phyloP scores from a whole-genome alignment of 192 early-diverging fungal species.

The Phycomyces blakesleeanus region DNA sequence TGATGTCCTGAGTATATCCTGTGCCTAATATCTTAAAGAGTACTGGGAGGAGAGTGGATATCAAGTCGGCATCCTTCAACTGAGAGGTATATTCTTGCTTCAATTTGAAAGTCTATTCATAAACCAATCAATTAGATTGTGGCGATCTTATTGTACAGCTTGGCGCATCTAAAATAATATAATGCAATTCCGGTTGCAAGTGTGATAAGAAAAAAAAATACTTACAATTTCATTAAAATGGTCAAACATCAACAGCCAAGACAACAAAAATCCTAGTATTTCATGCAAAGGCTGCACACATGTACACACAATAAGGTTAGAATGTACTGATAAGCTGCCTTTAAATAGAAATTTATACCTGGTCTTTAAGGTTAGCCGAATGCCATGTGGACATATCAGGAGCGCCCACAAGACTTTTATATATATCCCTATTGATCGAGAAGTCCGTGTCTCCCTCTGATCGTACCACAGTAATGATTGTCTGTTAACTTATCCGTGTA shows the following conservation, averaged over 20 bases:
- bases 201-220: neutral
- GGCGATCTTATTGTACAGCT: too few relatives aligned
- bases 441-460: slow-evolving; percentile 7
- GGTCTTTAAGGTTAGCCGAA: slow-evolving; percentile 15
- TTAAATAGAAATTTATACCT: slow-evolving; percentile 5
- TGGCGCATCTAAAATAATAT: too few relatives aligned
- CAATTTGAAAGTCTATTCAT: slow-evolving; percentile 59
- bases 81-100: slow-evolving; percentile 53
- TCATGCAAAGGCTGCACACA: slow-evolving; percentile 29
- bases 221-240: slow-evolving; percentile 76
- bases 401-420: neutral
- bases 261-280: slow-evolving; percentile 62
- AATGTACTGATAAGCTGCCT: too few relatives aligned
- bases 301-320: neutral
- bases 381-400: slow-evolving; percentile 22
- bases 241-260: slow-evolving; percentile 72
- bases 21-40: slow-evolving; percentile 68
- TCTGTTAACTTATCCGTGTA: neutral
- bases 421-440: slow-evolving; percentile 9
- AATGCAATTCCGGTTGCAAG: neutral
- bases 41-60: slow-evolving; percentile 54
- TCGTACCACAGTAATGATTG: neutral
- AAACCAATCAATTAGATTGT: too few relatives aligned
- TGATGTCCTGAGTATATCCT: slow-evolving; percentile 35
- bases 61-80: slow-evolving; percentile 46